Base-by-base conservation (phyloP, 2,329 filamentous ascomycete genomes). In the Fusarium marasasianum region DNA sequence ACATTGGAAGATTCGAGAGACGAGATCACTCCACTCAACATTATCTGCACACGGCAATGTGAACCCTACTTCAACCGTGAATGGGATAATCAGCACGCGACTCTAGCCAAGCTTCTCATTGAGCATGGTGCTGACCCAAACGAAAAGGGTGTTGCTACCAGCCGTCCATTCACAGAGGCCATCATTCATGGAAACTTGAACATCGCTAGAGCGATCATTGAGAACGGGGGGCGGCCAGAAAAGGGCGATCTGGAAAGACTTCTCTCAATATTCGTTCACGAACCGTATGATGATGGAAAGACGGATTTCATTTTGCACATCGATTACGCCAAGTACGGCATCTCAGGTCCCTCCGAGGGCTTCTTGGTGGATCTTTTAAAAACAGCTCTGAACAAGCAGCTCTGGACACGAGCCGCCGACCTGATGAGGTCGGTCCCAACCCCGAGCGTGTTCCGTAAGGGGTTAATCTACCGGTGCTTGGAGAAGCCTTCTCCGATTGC, bases 351-450 rank as follows among this genome's bases (percentile, higher is more conserved):
- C 38, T 77, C 77, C 13, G 68, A 78, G 29, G 71, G 58, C 10
- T 76, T 76, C 35, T 51, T 79, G 31, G 51, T 71, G 26, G 58
- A 69, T 22, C 76, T 78, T 20, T 40, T 79, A n/a, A 66, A 71
- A 38, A 47, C 63, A 26, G 76, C 77, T 22, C 54, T 79, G 47
- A 59, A 54, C 11, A 66, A 77, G 22, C 74, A 76, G 37, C 55
- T 79, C 22, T 79, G 77, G 77, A 71, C 76, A n/a, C 69, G 77
- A 29, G 76, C 73, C 12, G 76, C 77, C 33, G 77, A 79, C 20
- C 60, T 79, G 38, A 76, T 79, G 63, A 77, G 66, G 33, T 77
- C 67, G n/a, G 73, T 78, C 4, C 63, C 73, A 15, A 65, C 63
- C 17, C 73, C 74, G n/a, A 74, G 66, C 29, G 73, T 75, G 26